Conservation (phyloP, 1,284 basidiomycete species). For the Vanrija pseudolonga region DNA sequence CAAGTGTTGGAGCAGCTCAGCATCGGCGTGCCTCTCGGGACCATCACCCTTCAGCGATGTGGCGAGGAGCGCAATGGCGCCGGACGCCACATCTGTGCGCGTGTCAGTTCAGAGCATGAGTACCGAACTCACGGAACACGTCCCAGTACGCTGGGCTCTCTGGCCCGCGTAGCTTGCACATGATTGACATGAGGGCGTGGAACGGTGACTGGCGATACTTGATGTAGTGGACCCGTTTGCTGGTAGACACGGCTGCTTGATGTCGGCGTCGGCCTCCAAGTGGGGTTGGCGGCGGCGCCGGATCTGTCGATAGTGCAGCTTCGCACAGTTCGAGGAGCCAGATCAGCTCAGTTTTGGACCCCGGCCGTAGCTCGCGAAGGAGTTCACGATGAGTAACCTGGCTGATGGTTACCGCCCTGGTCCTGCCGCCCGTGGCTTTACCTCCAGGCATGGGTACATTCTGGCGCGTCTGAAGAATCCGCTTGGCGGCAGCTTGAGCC, state of each 20-base stretch:
- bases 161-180: slow-evolving; percentile 33
- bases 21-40: too few species aligned
- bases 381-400: slow-evolving; percentile 37
- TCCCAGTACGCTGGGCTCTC: slow-evolving; percentile 43
- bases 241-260: slow-evolving; percentile 17
- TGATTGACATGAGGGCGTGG: slow-evolving; percentile 38
- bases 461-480: slow-evolving; percentile 42
- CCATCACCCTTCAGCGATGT: background rate
- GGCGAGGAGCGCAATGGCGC: background rate
- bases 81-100: slow-evolving; percentile 2
- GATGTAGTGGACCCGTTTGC: slow-evolving; percentile 32
- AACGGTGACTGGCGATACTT: slow-evolving; percentile 47
- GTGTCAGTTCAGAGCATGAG: background rate
- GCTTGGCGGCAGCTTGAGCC: slow-evolving; percentile 31
- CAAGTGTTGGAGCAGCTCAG: too few species aligned
- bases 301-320: slow-evolving; percentile 26
- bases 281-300: slow-evolving; percentile 12
- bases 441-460: slow-evolving; percentile 43
- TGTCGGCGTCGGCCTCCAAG: slow-evolving; percentile 6
- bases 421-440: slow-evolving; percentile 26
- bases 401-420: slow-evolving; percentile 45
- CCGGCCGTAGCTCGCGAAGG: slow-evolving; percentile 43
- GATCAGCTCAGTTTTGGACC: slow-evolving; percentile 31
- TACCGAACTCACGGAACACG: slow-evolving; percentile 32
- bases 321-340: slow-evolving; percentile 43